Conservation (phyloP, 805 yeast species). For the Blastobotrys mokoenaii region DNA sequence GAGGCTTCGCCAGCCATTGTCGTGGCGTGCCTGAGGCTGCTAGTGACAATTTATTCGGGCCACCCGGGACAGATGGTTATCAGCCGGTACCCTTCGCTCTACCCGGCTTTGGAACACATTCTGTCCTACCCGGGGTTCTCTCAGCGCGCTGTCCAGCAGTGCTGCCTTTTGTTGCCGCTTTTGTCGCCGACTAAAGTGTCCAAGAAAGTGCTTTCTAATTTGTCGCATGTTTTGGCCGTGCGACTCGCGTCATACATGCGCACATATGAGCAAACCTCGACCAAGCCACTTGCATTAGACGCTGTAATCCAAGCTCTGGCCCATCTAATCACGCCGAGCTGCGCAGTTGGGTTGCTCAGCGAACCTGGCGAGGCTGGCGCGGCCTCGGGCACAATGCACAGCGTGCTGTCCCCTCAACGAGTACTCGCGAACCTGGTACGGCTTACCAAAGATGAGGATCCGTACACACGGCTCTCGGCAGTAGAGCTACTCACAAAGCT, state of each 20-base stretch:
- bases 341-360: constrained; percentile 10
- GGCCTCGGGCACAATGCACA: not conserved
- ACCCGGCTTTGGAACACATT: constrained; percentile 8
- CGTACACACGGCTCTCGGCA: constrained; percentile 17
- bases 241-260: constrained; percentile 11
- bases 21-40: constrained; percentile 9
- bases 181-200: constrained; percentile 8
- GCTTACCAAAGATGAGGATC: constrained; percentile 14
- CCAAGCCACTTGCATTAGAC: constrained; percentile 11
- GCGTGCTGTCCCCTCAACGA: constrained; percentile 1
- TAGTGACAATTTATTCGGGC: constrained; percentile 13
- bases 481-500: constrained; percentile 19
- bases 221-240: constrained; percentile 13
- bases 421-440: constrained; percentile 8
- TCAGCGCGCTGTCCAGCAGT: constrained; percentile 11
- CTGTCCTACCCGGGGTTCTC: constrained; percentile 9
- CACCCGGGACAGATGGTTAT: constrained; percentile 11
- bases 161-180: constrained; percentile 12
- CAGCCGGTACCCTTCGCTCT: constrained; percentile 11
- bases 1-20: constrained; percentile 8
- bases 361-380: not conserved
- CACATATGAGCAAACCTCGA: constrained; percentile 8
- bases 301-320: constrained; percentile 19
- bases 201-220: constrained; percentile 4
- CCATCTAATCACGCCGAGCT: constrained; percentile 12